These are phyloP conservation scores for Plasmodium yoelii DNA, from an alignment of 169 alveolate genomes.

Conservation along the genomic window DNA sequence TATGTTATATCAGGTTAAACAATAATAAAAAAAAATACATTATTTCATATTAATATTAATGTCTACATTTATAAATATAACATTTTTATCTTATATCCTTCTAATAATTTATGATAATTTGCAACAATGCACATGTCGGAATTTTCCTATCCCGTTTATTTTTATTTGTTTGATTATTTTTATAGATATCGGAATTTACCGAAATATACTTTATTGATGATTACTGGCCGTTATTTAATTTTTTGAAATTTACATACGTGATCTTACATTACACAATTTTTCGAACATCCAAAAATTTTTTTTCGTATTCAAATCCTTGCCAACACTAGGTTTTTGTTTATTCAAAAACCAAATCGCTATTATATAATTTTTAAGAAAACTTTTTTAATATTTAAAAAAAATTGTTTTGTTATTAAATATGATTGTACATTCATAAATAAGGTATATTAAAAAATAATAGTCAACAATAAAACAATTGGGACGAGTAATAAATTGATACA, in stretches of 20 bases:
- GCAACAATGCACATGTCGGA: background rate
- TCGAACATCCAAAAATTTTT: conserved; percentile 57
- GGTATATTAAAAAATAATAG: background rate
- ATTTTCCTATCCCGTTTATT: background rate
- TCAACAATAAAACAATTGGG: background rate
- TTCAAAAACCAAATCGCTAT: background rate
- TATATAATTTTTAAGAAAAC: background rate
- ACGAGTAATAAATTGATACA: conserved; percentile 7
- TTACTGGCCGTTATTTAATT: conserved; percentile 82
- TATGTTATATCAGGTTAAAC: conserved; percentile 88
- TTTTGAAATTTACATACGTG: conserved; percentile 78
- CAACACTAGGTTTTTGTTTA: conserved; percentile 20
- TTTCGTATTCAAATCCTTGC: conserved; percentile 76
- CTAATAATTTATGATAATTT: background rate
- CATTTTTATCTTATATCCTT: too few species aligned
- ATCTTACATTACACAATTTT: conserved; percentile 82
- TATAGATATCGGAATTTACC: conserved; percentile 85
- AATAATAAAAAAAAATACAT: conserved; percentile 1
- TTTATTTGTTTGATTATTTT: background rate
- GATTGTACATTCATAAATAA: background rate
- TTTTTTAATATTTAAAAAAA: background rate
- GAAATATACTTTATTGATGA: conserved; percentile 82
- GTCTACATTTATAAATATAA: background rate
- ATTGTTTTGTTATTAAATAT: background rate
- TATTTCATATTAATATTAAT: background rate